A percentile compares a stretch with the other conserved stretches of the same genome.
Evolutionary conservation across 1,284 basidiomycete genomes (phyloP).

Genomic region (Cutaneotrichosporon mucoides): DNA sequence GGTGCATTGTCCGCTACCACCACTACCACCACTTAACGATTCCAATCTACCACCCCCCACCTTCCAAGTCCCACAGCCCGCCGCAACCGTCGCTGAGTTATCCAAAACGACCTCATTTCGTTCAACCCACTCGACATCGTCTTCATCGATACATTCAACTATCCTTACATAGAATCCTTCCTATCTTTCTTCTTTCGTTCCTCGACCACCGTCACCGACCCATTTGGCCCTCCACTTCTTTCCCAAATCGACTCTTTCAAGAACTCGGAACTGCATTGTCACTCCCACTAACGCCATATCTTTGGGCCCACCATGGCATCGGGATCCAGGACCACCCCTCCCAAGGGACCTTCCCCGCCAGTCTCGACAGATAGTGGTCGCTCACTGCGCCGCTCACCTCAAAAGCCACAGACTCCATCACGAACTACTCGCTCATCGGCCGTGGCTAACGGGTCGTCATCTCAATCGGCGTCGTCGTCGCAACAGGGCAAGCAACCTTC

Average conservation of each 20-base stretch:
- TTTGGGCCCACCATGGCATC: conserved; percentile 8
- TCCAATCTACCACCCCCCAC: no score
- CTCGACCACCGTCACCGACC: no score
- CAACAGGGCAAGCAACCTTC: conserved; percentile 1
- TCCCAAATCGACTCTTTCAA: background rate
- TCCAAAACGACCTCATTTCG: no score
- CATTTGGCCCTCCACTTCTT: no score
- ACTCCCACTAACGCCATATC: background rate
- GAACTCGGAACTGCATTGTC: background rate
- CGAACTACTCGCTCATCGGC: conserved; percentile 14
- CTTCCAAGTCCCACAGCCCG: no score
- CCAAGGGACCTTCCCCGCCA: conserved; percentile 13
- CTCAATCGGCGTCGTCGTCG: background rate
- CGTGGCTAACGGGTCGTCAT: background rate
- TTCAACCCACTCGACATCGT: no score
- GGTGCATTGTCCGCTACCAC: no score
- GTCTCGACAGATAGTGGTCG: conserved; percentile 7
- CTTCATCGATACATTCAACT: no score
- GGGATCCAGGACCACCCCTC: conserved; percentile 1
- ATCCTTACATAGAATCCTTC: no score
- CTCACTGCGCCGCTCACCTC: conserved; percentile 12
- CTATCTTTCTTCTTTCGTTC: no score
- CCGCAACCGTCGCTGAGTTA: no score
- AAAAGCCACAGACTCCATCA: conserved; percentile 15
- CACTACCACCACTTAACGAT: no score